phyloP scores from a whole-genome alignment of 768 basidiomycete genomes.

The Cubamyces sp. region DNA sequence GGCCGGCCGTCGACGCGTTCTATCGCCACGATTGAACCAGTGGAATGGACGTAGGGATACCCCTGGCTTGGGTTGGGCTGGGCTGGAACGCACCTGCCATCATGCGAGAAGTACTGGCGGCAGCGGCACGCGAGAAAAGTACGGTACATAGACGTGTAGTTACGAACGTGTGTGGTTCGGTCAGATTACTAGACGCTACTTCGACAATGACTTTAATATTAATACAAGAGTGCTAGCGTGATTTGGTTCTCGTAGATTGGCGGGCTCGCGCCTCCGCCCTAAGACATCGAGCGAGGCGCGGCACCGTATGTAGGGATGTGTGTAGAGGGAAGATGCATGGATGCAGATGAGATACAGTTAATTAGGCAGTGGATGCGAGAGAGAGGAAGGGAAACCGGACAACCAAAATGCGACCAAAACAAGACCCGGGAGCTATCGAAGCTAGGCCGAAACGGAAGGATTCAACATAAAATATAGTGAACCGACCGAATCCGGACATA shows the following conservation, averaged over 20 bases:
- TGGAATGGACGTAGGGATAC: not conserved
- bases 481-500: slow-evolving; percentile 1
- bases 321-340: slow-evolving; percentile 6
- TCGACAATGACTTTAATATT: slow-evolving; percentile 3
- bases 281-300: not conserved
- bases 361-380: not conserved
- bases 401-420: slow-evolving; percentile 9
- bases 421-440: not conserved
- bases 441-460: slow-evolving; percentile 1
- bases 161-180: slow-evolving; percentile 8
- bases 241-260: slow-evolving; percentile 14
- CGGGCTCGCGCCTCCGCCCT: slow-evolving; percentile 7
- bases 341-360: slow-evolving; percentile 6
- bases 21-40: not conserved
- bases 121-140: not conserved
- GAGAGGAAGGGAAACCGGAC: not conserved
- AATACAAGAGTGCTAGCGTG: slow-evolving; percentile 14
- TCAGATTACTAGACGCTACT: slow-evolving; percentile 7
- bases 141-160: not conserved
- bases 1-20: not conserved
- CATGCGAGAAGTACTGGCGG: not conserved
- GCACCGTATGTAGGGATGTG: slow-evolving; percentile 2
- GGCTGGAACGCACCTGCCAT: no score
- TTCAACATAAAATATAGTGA: not conserved
- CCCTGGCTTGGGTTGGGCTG: not conserved